Conservation (phyloP, 768 basidiomycete species). For the Podaxis carcinomalis region DNA sequence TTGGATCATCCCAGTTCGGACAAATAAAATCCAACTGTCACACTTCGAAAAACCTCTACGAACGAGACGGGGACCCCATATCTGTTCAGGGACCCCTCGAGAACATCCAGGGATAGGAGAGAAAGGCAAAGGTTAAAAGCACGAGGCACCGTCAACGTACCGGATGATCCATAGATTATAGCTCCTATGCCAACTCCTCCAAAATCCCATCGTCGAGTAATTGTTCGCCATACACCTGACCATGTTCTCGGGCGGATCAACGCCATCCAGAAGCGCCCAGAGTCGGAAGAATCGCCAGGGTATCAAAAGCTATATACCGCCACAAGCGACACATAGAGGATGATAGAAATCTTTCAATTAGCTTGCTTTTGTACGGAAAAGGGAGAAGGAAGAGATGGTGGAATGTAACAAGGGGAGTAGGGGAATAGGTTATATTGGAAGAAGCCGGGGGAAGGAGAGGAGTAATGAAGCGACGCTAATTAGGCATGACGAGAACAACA, state of each 20-base stretch:
- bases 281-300: slow-evolving; percentile 97
- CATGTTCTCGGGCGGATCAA: slow-evolving; percentile 98
- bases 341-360: background rate
- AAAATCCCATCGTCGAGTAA: slow-evolving; percentile 89
- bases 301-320: slow-evolving; percentile 67
- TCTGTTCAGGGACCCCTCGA: background rate
- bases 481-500: background rate
- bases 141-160: slow-evolving; percentile 32
- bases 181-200: slow-evolving; percentile 95
- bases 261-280: slow-evolving; percentile 84
- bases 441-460: background rate
- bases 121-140: background rate
- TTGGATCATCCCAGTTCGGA: background rate
- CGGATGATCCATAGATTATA: slow-evolving; percentile 95
- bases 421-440: background rate
- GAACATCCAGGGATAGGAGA: background rate
- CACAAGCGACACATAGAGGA: background rate
- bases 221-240: slow-evolving; percentile 98
- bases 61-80: background rate
- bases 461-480: background rate
- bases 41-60: background rate
- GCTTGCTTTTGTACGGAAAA: background rate
- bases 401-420: background rate
- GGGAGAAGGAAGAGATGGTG: background rate
- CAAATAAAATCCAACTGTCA: background rate